Evolutionary conservation across 805 yeast genomes (phyloP), one percentile per base, ranked within the genome.

Genomic region (Saturnispora silvae): DNA sequence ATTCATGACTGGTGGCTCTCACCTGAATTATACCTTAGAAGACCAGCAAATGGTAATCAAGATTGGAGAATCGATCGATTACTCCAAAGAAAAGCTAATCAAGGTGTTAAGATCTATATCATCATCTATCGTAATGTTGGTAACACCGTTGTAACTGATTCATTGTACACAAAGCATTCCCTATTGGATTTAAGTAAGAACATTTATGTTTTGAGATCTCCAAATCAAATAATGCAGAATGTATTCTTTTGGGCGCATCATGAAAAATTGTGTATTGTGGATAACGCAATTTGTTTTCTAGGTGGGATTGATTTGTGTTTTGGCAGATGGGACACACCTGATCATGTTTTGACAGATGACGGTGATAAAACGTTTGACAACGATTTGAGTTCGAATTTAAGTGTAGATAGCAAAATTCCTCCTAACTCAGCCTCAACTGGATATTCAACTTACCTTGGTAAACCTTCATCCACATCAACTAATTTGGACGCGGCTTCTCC

Each of bases 191-290:
- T 92, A 29, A 86, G 89, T 57, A 78, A 76, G 19, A 92, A 92
- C 52, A 75, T 92, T 35, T 89, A 83, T 57, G 86, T 89, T 11
- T 71, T 92, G 43, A 72, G 99, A 48, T 87, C 96, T 1, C 99
- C 99, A 4, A 87, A 92, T 49, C 99, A 92, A 56, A 73, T 92
- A 54, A 61, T 84, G 38, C 96, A 92, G 54, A 83, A 84, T 47
- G 89, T 96, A 0, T 81, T 77, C 51, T 94, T 92, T 55, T 92
- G 98, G 98, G 98, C 99, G 0, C 99, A 92, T 62, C 99, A 92
- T 61, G 99, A 92, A 52, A 92, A 92, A 52, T 57, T 92, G 40
- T 76, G 87, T 42, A 71, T 92, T 25, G 65, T 92, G 41, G 99
- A 92, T 57, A 83, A 83, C 46, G 78, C 87, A 0, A 70, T 86